Evolutionary conservation across 2,329 filamentous ascomycete species (phyloP).

Genomic region (Acrocalymma vagum): DNA sequence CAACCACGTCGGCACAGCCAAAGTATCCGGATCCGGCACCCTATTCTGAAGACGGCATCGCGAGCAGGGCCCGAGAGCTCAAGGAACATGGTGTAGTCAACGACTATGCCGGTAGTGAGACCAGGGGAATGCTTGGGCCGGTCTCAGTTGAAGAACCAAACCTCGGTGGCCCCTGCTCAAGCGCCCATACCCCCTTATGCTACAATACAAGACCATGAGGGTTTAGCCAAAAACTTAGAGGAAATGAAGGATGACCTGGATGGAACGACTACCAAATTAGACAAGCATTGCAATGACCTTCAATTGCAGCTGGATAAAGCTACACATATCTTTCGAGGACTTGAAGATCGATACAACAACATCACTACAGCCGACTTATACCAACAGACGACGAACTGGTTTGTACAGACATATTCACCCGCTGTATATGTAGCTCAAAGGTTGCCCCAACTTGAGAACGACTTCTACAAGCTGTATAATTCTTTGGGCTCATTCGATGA

Average conservation of each 20-base stretch:
- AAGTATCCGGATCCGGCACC: constrained; percentile 18
- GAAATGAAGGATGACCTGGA: background rate
- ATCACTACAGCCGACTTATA: constrained; percentile 31
- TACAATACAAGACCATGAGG: background rate
- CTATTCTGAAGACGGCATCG: too few species aligned
- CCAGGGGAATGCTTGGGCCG: constrained; percentile 17
- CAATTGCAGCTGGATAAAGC: constrained; percentile 8
- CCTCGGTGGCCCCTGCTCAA: too few species aligned
- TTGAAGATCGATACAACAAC: constrained; percentile 35
- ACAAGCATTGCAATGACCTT: too few species aligned
- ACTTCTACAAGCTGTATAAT: too few species aligned
- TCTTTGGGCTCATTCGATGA: too few species aligned
- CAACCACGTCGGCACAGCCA: constrained; percentile 24
- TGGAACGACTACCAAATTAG: too few species aligned
- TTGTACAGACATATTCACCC: constrained; percentile 31
- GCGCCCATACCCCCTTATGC: background rate
- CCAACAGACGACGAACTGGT: constrained; percentile 31
- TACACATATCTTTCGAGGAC: constrained; percentile 9
- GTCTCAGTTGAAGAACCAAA: constrained; percentile 1
- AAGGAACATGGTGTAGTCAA: constrained; percentile 24
- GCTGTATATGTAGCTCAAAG: too few species aligned
- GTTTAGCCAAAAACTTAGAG: background rate
- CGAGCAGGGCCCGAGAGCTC: constrained; percentile 17
- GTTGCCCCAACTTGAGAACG: too few species aligned
- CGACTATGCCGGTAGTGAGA: constrained; percentile 23